Base-by-base conservation (phyloP, 2,329 filamentous ascomycete genomes). In the Pleoardoris graminearum region DNA sequence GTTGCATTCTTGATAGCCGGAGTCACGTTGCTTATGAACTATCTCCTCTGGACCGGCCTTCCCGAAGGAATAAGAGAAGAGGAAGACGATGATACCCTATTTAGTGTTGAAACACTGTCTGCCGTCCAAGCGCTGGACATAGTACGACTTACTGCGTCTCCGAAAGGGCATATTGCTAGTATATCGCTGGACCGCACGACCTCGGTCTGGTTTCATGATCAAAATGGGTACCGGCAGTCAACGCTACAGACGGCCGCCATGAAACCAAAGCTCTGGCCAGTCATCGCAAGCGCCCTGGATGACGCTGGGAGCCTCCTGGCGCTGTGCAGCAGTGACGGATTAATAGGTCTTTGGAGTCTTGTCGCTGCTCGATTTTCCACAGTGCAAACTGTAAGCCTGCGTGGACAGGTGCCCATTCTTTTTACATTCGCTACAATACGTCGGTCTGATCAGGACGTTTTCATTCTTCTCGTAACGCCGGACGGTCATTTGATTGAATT, bases 11-110 rank as follows among this genome's bases (percentile, higher is more conserved):
- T 85, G 2, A 76, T 88, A 14, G 85, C 85, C 7, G 82, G 82
- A 16, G 81, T 92, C 22, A 84, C 85, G 1, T 73, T 91, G 7
- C 77, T 92, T 7, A 89, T 90, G 77, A 90, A 86, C 57, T 89
- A 88, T 62, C 77, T 93, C 5, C 76, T 93, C 0, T 88, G 85
- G 81, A 85, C 86, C 52, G 84, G 87, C 48, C 63, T 77, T 21
- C 73, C 76, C 30, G 74, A 76, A 29, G 62, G 65, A 14, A 71
- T 77, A 17, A 74, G 75, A 12, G 77, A 79, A 1, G 74, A 75
- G 6, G 76, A 80, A 7, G 74, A 78, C 4, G 77, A 80, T 6
- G 75, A 78, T 33, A 77, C 82, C 0, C 72, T 82, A 1, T 71
- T 92, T 11, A 81, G 80, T 0, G 78, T 90, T 41, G 82, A 81